Conservation (phyloP, 345 rosid species). For the Euphorbia peplus region DNA sequence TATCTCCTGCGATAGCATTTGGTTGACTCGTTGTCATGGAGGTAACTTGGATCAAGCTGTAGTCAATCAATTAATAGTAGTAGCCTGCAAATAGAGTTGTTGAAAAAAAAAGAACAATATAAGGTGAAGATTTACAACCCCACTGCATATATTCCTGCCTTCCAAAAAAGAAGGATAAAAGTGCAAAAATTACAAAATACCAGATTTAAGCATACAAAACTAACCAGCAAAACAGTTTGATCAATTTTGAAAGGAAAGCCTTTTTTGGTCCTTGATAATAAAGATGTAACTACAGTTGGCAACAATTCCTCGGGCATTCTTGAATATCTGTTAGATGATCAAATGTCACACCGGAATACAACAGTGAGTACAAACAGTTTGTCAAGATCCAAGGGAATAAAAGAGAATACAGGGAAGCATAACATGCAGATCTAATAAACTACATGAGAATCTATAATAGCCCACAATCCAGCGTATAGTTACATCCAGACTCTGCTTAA, state of each 20-base stretch:
- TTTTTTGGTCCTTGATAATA: conserved; percentile 49
- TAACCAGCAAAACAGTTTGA: conserved; percentile 72
- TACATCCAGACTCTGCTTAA: background rate
- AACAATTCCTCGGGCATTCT: conserved; percentile 86
- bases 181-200: background rate
- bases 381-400: conserved; percentile 9
- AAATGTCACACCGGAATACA: conserved; percentile 8
- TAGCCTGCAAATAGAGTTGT: conserved; percentile 45
- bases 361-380: conserved; percentile 14
- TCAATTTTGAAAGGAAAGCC: conserved; percentile 63
- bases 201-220: conserved; percentile 24
- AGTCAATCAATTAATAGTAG: conserved; percentile 70
- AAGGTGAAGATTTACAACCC: conserved; percentile 8
- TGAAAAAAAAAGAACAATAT: conserved; percentile 10
- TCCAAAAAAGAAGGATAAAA: conserved; percentile 4
- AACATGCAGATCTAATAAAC: background rate
- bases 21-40: conserved; percentile 48
- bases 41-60: conserved; percentile 77
- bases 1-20: conserved; percentile 62
- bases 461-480: background rate
- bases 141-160: background rate
- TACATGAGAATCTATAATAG: background rate
- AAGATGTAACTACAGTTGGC: conserved; percentile 55
- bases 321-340: conserved; percentile 56
- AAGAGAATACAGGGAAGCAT: conserved; percentile 12